Percentiles rank a stretch among this genome's conserved stretches.
These are phyloP conservation scores for Penicillium frequentans DNA, from an alignment of 2,329 filamentous ascomycete species.

Conservation along the genomic window DNA sequence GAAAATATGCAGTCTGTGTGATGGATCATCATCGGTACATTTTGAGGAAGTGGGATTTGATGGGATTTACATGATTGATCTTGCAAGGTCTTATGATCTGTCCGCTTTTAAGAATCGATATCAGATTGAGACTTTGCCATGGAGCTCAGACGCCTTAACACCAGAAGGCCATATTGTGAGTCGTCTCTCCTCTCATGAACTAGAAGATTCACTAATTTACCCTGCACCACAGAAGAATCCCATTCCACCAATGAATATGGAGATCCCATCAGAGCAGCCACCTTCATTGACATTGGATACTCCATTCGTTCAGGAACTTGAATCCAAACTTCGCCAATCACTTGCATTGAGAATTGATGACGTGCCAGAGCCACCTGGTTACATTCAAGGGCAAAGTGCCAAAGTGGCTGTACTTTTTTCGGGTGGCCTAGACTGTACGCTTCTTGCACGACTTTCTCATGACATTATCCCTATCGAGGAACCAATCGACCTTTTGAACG, in stretches of 20 bases:
- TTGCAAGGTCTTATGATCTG: constrained; percentile 37
- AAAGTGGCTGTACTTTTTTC: constrained; percentile 83
- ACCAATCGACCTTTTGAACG: constrained; percentile 84
- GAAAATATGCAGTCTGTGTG: constrained; percentile 70
- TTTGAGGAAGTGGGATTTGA: constrained; percentile 85
- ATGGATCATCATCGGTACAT: constrained; percentile 45
- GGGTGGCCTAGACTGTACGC: constrained; percentile 87
- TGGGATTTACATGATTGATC: constrained; percentile 70
- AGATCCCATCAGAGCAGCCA: constrained; percentile 29
- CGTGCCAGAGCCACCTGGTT: constrained; percentile 60
- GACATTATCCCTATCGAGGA: constrained; percentile 70
- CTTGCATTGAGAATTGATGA: constrained; percentile 64
- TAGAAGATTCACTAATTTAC: not conserved
- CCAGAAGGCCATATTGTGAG: constrained; percentile 26
- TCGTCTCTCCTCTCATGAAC: not conserved
- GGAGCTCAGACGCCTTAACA: constrained; percentile 22
- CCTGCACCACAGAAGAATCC: constrained; percentile 34
- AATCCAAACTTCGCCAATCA: constrained; percentile 59
- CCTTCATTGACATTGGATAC: constrained; percentile 42
- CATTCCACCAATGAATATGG: constrained; percentile 48
- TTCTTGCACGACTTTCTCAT: constrained; percentile 78
- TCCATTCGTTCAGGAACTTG: constrained; percentile 55
- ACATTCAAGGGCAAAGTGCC: constrained; percentile 24
- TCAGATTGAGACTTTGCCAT: constrained; percentile 29
- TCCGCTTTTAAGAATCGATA: constrained; percentile 12